Conservation (phyloP, 2,329 filamentous ascomycete species). For the Colletotrichum australisinense region DNA sequence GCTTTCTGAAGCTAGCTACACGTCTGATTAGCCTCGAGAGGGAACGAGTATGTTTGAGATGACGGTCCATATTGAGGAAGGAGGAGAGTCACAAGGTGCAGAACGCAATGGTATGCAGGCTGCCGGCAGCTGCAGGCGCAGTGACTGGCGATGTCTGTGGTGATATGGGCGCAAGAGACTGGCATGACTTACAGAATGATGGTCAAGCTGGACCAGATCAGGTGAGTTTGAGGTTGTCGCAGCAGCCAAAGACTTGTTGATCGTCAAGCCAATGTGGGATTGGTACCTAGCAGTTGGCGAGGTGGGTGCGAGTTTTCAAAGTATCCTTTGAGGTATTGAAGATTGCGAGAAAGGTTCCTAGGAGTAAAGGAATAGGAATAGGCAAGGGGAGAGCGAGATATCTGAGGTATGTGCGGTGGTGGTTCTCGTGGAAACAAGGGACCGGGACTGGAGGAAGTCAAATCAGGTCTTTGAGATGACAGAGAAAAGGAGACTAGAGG, state of each 20-base stretch:
- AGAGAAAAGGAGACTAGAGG: not conserved
- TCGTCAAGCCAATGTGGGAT: not conserved
- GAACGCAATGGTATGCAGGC: conserved; percentile 1
- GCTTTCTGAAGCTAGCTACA: conserved; percentile 30
- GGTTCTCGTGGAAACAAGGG: conserved; percentile 29
- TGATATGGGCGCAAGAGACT: not conserved
- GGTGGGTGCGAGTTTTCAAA: not conserved
- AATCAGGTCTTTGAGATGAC: not conserved
- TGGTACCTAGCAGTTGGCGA: conserved; percentile 8
- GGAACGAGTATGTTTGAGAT: conserved; percentile 30
- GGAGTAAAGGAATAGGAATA: not conserved
- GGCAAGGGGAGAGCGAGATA: not conserved
- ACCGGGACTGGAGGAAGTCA: not conserved
- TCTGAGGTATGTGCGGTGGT: conserved; percentile 24
- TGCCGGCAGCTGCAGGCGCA: conserved; percentile 8
- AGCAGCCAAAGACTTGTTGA: conserved; percentile 1
- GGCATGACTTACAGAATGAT: conserved; percentile 22
- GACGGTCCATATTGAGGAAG: conserved; percentile 14
- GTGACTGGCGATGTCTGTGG: conserved; percentile 1
- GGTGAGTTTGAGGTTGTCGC: conserved; percentile 30
- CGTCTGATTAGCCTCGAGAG: conserved; percentile 30
- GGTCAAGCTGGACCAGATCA: not conserved
- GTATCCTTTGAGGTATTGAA: not conserved
- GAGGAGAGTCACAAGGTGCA: not conserved
- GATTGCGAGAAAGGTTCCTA: not conserved